Conservation (phyloP, 306 rosid genomes). For the Cucumis sativus region DNA sequence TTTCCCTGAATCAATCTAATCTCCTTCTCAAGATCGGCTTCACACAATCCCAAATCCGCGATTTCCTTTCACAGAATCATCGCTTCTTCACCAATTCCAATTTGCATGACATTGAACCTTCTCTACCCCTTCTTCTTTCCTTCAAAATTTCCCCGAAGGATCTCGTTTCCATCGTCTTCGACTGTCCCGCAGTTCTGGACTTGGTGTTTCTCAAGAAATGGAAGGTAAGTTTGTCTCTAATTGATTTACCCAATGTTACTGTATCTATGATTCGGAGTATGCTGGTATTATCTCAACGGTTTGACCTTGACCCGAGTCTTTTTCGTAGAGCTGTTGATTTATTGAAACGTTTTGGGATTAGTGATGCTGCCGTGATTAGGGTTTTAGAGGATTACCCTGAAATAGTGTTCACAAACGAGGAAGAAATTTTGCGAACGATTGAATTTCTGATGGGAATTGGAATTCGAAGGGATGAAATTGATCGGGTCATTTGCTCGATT, state of each 20-base stretch:
- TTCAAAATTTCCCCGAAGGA: slow-evolving; percentile 43
- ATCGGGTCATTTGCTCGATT: slow-evolving; percentile 26
- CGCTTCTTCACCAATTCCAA: slow-evolving; percentile 25
- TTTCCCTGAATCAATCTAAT: slow-evolving; percentile 11
- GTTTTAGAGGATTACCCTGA: slow-evolving; percentile 49
- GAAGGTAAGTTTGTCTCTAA: slow-evolving; percentile 28
- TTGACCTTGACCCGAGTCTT: slow-evolving; percentile 28
- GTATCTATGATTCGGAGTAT: slow-evolving; percentile 35
- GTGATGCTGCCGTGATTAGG: slow-evolving; percentile 13
- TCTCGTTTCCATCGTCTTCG: slow-evolving; percentile 31
- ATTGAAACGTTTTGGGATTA: slow-evolving; percentile 41
- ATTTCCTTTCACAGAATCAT: slow-evolving; percentile 31
- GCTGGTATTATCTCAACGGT: slow-evolving; percentile 32
- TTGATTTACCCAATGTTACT: slow-evolving; percentile 16
- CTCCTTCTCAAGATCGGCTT: slow-evolving; percentile 53
- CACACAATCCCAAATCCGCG: slow-evolving; percentile 33
- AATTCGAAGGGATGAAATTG: slow-evolving; percentile 26
- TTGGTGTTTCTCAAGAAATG: slow-evolving; percentile 31
- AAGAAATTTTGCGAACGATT: slow-evolving; percentile 19
- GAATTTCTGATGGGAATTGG: slow-evolving; percentile 35
- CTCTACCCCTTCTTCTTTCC: slow-evolving; percentile 34
- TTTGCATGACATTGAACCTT: slow-evolving; percentile 24
- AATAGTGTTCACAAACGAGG: slow-evolving; percentile 22
- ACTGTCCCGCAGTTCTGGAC: slow-evolving; percentile 55
- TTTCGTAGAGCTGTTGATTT: slow-evolving; percentile 11